These are phyloP conservation scores for Citeromyces matritensis DNA, from an alignment of 805 yeast genomes.

Conservation along the genomic window DNA sequence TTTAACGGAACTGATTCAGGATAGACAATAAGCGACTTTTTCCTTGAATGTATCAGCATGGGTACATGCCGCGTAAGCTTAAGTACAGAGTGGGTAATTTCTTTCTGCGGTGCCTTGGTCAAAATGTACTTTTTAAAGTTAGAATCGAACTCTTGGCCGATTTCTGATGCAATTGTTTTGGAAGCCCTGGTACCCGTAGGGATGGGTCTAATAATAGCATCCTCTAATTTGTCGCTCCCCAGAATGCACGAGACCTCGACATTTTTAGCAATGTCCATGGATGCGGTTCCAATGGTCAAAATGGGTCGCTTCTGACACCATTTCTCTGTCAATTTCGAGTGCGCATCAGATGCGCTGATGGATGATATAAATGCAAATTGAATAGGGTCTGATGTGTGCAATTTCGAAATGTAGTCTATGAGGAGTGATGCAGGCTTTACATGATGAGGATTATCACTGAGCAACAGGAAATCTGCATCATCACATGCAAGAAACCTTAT, in stretches of 20 bases:
- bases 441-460: conserved; percentile 5
- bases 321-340: too few species aligned
- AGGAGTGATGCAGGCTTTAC: conserved; percentile 14
- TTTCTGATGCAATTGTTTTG: neutral
- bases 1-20: neutral
- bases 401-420: conserved; percentile 13
- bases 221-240: neutral
- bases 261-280: too few species aligned
- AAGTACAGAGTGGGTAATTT: conserved; percentile 1
- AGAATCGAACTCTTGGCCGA: neutral
- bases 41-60: conserved; percentile 5
- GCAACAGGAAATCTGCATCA: conserved; percentile 16
- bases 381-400: conserved; percentile 4
- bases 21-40: conserved; percentile 1
- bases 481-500: conserved; percentile 15
- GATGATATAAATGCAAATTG: conserved; percentile 1
- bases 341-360: too few species aligned
- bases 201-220: neutral
- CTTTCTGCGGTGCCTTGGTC: neutral
- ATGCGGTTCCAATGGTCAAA: too few species aligned
- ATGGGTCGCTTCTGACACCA: too few species aligned
- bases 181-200: neutral
- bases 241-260: too few species aligned
- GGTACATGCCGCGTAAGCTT: too few species aligned
- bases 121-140: neutral